Percentiles rank a stretch among this genome's conserved stretches.
These are phyloP conservation scores for Annulohypoxylon moriforme DNA, from an alignment of 495 filamentous ascomycete genomes.

Conservation along the genomic window DNA sequence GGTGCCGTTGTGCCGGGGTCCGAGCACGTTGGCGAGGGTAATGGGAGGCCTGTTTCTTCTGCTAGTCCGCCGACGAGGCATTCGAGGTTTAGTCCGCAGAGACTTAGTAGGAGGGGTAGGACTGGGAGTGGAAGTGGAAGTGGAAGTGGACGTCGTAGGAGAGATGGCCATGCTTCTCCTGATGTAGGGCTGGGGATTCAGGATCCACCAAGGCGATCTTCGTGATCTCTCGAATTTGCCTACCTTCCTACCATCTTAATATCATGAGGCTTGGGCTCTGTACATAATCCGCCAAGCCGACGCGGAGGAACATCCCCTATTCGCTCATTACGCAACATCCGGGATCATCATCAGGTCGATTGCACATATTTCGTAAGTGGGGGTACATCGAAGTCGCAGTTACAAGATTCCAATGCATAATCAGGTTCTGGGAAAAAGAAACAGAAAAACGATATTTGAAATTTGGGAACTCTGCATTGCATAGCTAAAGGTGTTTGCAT, in stretches of 20 bases:
- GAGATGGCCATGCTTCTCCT: not conserved
- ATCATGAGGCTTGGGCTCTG: not conserved
- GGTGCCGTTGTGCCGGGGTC: not conserved
- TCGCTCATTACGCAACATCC: not conserved
- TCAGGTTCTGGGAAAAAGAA: constrained; percentile 7
- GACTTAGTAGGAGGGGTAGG: constrained; percentile 20
- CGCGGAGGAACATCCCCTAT: not conserved
- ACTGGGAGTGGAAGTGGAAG: constrained; percentile 21
- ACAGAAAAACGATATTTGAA: not conserved
- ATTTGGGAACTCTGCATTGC: not conserved
- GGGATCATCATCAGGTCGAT: not conserved
- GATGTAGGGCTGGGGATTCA: constrained; percentile 33
- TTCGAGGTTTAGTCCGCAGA: constrained; percentile 24
- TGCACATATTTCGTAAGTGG: not conserved
- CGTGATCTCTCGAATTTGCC: constrained; percentile 1
- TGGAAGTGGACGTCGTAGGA: not conserved
- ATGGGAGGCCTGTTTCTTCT: not conserved
- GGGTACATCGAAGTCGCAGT: not conserved
- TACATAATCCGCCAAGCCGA: constrained; percentile 15
- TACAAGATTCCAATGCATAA: constrained; percentile 19
- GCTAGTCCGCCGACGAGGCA: constrained; percentile 2
- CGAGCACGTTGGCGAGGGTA: not conserved
- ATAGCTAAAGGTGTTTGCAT: constrained; percentile 13
- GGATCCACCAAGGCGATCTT: not conserved
- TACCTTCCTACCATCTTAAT: not conserved